Conservation (phyloP, 345 rosid species). For the Hypericum perforatum region DNA sequence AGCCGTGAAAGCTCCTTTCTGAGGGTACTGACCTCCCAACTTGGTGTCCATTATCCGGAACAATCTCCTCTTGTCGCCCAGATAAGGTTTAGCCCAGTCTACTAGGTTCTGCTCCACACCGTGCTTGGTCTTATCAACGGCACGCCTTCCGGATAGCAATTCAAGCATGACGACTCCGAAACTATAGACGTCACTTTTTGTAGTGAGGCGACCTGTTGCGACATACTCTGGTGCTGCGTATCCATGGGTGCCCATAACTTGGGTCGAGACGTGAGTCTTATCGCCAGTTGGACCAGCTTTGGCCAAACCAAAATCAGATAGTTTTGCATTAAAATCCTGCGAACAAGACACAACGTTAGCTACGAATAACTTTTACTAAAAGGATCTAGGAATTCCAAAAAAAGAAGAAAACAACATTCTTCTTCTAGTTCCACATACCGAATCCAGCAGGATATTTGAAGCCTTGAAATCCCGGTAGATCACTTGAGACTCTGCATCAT, state of each 20-base stretch:
- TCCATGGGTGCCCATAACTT: conserved; percentile 94
- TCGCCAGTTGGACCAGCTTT: conserved; percentile 99
- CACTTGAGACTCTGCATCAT: conserved; percentile 80
- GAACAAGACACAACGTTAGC: conserved; percentile 6
- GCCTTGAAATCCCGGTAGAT: conserved; percentile 91
- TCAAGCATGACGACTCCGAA: conserved; percentile 93
- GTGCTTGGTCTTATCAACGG: conserved; percentile 69
- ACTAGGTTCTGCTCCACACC: conserved; percentile 82
- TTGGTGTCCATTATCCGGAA: conserved; percentile 93
- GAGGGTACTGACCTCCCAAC: conserved; percentile 90
- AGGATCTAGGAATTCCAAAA: background rate
- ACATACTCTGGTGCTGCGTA: conserved; percentile 97
- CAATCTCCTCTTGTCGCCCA: conserved; percentile 74
- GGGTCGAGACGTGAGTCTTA: conserved; percentile 92
- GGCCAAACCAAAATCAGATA: conserved; percentile 94
- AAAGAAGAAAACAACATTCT: background rate
- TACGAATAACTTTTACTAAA: no score
- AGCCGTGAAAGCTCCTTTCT: conserved; percentile 70
- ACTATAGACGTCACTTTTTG: conserved; percentile 93
- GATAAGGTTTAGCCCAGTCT: conserved; percentile 91
- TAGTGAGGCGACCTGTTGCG: conserved; percentile 91
- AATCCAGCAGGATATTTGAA: conserved; percentile 79
- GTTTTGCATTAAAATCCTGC: conserved; percentile 86
- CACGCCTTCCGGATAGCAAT: conserved; percentile 76
- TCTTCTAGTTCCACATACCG: conserved; percentile 31